Percentiles rank a stretch among this genome's conserved stretches.
These are phyloP conservation scores for Pistacia atlantica DNA, from an alignment of 345 rosid genomes.

Conservation along the genomic window DNA sequence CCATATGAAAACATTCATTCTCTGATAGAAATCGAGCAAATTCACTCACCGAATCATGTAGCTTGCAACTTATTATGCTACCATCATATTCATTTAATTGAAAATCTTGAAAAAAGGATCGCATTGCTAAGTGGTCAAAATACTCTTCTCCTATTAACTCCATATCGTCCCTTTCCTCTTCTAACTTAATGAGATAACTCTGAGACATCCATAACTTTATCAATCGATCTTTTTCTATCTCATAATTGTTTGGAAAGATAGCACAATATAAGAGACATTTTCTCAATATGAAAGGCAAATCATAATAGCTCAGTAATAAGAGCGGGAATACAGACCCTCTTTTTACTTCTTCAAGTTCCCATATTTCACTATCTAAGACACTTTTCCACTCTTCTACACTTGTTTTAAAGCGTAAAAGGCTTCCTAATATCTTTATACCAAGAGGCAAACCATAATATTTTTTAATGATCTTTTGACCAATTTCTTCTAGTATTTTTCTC, in stretches of 20 bases:
- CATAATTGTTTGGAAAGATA: not conserved
- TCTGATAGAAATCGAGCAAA: not conserved
- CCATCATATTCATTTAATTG: not conserved
- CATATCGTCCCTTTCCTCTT: not conserved
- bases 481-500: not conserved
- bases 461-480: slow-evolving; percentile 12
- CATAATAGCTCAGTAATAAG: not conserved
- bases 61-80: not conserved
- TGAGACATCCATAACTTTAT: not conserved
- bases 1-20: not conserved
- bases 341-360: not conserved
- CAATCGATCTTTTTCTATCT: not conserved
- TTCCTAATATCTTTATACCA: not conserved
- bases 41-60: not conserved
- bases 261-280: not conserved
- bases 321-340: not conserved
- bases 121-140: not conserved
- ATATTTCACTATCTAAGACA: not conserved
- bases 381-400: not conserved
- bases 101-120: not conserved
- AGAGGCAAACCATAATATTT: slow-evolving; percentile 24
- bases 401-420: not conserved
- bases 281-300: not conserved
- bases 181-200: not conserved
- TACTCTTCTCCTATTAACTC: not conserved